These are phyloP conservation scores for Bruguiera sexangula DNA, from an alignment of 345 rosid species.

Conservation along the genomic window DNA sequence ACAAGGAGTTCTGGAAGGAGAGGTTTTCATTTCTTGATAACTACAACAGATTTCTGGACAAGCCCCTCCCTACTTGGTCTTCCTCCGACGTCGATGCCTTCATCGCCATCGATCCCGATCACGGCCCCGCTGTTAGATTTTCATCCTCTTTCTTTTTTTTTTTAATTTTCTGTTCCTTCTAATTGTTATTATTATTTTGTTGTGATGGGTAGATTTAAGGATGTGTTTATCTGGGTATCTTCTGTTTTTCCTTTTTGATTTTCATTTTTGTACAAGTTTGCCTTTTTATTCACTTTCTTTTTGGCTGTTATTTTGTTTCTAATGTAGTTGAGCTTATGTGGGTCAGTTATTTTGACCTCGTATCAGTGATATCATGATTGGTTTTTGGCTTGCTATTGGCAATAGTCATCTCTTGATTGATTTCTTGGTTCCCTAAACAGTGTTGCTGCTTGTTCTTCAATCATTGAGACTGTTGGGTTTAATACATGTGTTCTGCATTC, in stretches of 20 bases:
- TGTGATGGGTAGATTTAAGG: too few relatives aligned
- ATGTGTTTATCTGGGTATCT: too few relatives aligned
- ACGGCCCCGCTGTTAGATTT: slow-evolving; percentile 67
- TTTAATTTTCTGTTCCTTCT: neutral
- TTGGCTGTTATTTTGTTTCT: neutral
- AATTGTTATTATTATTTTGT: neutral
- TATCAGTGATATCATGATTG: too few relatives aligned
- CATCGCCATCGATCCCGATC: slow-evolving; percentile 78
- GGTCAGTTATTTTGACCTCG: too few relatives aligned
- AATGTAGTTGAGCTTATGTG: too few relatives aligned
- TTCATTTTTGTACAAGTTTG: neutral
- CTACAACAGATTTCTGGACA: slow-evolving; percentile 56
- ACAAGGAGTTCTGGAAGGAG: slow-evolving; percentile 66
- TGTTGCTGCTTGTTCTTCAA: too few relatives aligned
- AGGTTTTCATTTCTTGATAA: slow-evolving; percentile 51
- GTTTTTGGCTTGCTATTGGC: too few relatives aligned
- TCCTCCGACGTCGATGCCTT: slow-evolving; percentile 71
- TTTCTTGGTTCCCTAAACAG: too few relatives aligned
- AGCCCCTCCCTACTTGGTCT: slow-evolving; percentile 78
- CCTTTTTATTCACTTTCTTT: neutral
- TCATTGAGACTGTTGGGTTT: too few relatives aligned
- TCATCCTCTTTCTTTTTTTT: slow-evolving; percentile 4
- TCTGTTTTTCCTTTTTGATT: neutral
- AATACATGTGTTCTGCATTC: too few relatives aligned
- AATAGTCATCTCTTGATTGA: too few relatives aligned